A percentile compares a stretch with the other conserved stretches of the same genome.
Evolutionary conservation across 2,329 filamentous ascomycete species (phyloP).

Genomic region (Ascochyta fabae): DNA sequence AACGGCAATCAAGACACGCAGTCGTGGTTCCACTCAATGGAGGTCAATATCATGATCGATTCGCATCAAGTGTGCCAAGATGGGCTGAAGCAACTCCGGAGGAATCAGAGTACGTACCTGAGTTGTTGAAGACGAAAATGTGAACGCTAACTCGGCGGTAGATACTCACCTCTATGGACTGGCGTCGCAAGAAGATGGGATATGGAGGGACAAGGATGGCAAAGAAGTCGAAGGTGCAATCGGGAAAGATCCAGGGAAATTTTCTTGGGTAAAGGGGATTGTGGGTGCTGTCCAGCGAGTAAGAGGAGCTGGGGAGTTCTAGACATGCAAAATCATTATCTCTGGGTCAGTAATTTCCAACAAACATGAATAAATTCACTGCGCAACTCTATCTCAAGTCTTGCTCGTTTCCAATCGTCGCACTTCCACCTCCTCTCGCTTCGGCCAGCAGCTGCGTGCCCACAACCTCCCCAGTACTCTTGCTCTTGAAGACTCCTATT

Average conservation of each 20-base stretch:
- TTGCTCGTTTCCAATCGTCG: slow-evolving; percentile 53
- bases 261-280: slow-evolving; percentile 65
- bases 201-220: slow-evolving; percentile 63
- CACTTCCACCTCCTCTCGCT: slow-evolving; percentile 59
- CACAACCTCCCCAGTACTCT: slow-evolving; percentile 56
- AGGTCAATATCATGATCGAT: slow-evolving; percentile 79
- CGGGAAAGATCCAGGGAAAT: slow-evolving; percentile 58
- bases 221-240: slow-evolving; percentile 52
- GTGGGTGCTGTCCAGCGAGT: slow-evolving; percentile 65
- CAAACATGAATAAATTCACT: background rate
- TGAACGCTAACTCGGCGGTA: background rate
- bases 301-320: slow-evolving; percentile 62
- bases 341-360: background rate
- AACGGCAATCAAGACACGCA: slow-evolving; percentile 84
- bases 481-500: slow-evolving; percentile 58
- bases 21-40: slow-evolving; percentile 78
- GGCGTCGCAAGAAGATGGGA: slow-evolving; percentile 62
- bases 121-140: background rate
- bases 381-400: background rate
- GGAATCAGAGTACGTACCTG: slow-evolving; percentile 62
- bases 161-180: slow-evolving; percentile 66
- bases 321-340: background rate
- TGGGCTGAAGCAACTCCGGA: slow-evolving; percentile 67
- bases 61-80: slow-evolving; percentile 64
- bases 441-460: slow-evolving; percentile 61